These are phyloP conservation scores for Eleusine coracana DNA, from an alignment of 176 grass and related monocot genomes.

Conservation along the genomic window DNA sequence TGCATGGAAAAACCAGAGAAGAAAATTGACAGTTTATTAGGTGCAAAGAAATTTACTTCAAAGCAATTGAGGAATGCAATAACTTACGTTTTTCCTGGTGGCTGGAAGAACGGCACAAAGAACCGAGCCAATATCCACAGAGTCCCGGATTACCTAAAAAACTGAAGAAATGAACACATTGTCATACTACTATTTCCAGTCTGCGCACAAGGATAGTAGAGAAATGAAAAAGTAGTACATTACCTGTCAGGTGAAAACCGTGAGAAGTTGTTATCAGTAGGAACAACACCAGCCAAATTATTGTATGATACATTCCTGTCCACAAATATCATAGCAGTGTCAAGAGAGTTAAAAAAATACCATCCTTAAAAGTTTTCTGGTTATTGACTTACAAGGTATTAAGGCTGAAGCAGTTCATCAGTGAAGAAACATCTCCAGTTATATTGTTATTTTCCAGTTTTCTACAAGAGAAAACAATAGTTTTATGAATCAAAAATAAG, in stretches of 20 bases:
- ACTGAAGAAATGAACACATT: constrained; percentile 42
- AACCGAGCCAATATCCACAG: constrained; percentile 91
- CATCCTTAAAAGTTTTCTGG: background rate
- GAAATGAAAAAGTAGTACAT: constrained; percentile 15
- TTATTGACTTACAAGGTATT: constrained; percentile 63
- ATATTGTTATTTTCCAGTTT: constrained; percentile 92
- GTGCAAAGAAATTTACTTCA: background rate
- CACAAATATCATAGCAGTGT: background rate
- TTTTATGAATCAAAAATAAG: constrained; percentile 8
- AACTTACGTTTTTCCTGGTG: constrained; percentile 63
- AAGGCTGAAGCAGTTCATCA: constrained; percentile 88
- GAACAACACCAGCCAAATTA: constrained; percentile 78
- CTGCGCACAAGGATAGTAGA: constrained; percentile 7
- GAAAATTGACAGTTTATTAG: constrained; percentile 4
- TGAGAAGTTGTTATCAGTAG: constrained; percentile 84
- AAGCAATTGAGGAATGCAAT: constrained; percentile 12
- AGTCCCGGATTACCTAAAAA: constrained; percentile 92
- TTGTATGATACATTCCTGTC: constrained; percentile 95
- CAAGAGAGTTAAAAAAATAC: background rate
- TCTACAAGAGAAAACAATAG: constrained; percentile 40
- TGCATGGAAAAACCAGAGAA: constrained; percentile 34
- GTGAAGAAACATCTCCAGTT: constrained; percentile 77
- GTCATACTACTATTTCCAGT: constrained; percentile 17
- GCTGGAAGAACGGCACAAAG: constrained; percentile 57
- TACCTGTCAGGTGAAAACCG: constrained; percentile 90